These are phyloP conservation scores for Monosporozyma servazzii DNA, from an alignment of 805 yeast species.

Conservation along the genomic window DNA sequence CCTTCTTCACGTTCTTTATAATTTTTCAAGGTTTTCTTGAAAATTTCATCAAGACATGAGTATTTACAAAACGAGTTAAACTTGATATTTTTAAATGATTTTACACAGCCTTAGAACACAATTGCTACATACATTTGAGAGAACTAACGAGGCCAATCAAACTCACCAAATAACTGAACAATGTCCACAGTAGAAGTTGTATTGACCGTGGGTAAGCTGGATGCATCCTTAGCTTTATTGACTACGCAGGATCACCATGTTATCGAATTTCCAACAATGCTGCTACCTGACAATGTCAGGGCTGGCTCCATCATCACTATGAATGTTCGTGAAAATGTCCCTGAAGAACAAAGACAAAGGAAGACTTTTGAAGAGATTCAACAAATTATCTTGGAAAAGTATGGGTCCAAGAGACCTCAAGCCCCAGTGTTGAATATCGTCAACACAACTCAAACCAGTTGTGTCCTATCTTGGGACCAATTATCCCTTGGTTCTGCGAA, in stretches of 20 bases:
- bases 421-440: constrained; percentile 58
- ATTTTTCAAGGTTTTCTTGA: background rate
- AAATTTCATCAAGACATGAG: background rate
- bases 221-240: constrained; percentile 85
- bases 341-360: constrained; percentile 53
- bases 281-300: constrained; percentile 79
- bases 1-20: background rate
- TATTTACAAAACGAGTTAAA: background rate
- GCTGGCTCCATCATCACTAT: constrained; percentile 90
- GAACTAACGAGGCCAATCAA: background rate
- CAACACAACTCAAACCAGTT: constrained; percentile 88
- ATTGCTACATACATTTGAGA: background rate
- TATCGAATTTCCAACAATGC: constrained; percentile 92
- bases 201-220: constrained; percentile 89
- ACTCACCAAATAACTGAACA: background rate
- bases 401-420: constrained; percentile 65
- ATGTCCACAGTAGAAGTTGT: constrained; percentile 63
- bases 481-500: constrained; percentile 75
- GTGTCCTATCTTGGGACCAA: constrained; percentile 91
- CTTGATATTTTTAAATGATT: background rate
- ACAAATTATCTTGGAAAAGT: constrained; percentile 58
- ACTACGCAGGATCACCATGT: constrained; percentile 88
- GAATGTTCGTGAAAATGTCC: constrained; percentile 67
- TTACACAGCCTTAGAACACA: background rate
- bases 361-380: constrained; percentile 56